These are phyloP conservation scores for Cynara cardunculus DNA, from an alignment of 129 eudicot genomes.

Conservation along the genomic window DNA sequence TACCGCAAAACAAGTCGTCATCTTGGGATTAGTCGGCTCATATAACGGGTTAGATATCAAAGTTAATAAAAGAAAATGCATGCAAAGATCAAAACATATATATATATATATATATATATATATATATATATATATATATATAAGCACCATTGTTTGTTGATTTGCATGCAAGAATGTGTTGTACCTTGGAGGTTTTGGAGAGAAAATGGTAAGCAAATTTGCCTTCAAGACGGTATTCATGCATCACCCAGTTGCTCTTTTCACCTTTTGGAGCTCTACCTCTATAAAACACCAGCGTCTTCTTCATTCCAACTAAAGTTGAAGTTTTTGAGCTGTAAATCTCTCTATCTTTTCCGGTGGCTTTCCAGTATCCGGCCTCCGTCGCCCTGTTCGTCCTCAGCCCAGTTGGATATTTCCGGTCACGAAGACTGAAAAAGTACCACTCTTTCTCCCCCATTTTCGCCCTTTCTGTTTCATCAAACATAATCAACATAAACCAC, in stretches of 20 bases:
- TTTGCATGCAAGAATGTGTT: not conserved
- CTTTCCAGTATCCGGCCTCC: slow-evolving; percentile 93
- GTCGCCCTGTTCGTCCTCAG: slow-evolving; percentile 84
- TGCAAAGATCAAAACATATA: no score
- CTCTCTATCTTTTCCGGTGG: slow-evolving; percentile 91
- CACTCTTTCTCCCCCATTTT: slow-evolving; percentile 93
- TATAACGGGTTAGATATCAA: no score
- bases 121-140: no score
- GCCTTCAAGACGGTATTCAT: slow-evolving; percentile 91
- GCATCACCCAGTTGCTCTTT: slow-evolving; percentile 95
- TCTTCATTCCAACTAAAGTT: slow-evolving; percentile 83
- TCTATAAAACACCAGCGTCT: slow-evolving; percentile 84
- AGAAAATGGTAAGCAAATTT: slow-evolving; percentile 77
- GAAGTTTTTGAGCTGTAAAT: slow-evolving; percentile 71
- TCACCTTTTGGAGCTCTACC: slow-evolving; percentile 96
- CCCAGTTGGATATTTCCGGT: slow-evolving; percentile 90
- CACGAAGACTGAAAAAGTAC: slow-evolving; percentile 86
- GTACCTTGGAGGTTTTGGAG: slow-evolving; percentile 69
- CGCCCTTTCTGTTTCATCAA: slow-evolving; percentile 46
- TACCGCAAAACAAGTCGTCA: no score
- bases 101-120: no score
- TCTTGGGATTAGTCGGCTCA: no score
- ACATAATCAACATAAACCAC: not conserved
- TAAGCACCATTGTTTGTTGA: no score
- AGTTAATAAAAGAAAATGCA: no score